Evolutionary conservation across 306 rosid genomes (phyloP).

Genomic region (Alnus rubra): DNA sequence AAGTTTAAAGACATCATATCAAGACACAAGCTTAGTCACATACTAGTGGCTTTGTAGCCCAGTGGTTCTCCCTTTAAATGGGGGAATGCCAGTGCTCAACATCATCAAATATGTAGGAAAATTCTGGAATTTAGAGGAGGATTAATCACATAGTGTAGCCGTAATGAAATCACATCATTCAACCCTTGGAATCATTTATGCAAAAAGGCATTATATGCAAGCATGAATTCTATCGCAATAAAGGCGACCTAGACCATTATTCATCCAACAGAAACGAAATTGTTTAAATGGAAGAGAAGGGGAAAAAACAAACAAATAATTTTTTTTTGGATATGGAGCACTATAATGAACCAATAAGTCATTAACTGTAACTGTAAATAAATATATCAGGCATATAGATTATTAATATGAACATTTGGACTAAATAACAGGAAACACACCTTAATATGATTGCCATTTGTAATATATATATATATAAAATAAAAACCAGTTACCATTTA

Average conservation of each 20-base stretch:
- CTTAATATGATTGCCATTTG: slow-evolving; percentile 79
- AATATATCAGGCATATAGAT: slow-evolving; percentile 5
- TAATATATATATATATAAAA: slow-evolving; percentile 32
- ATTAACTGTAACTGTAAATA: slow-evolving; percentile 8
- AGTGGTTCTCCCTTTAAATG: background rate
- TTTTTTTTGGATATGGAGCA: background rate
- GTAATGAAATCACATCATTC: slow-evolving; percentile 15
- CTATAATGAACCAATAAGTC: background rate
- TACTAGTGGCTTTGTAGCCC: background rate
- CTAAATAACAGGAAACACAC: slow-evolving; percentile 30
- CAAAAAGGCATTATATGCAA: background rate
- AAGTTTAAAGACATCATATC: background rate
- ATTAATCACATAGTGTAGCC: background rate
- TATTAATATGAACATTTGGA: background rate
- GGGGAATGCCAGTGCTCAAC: background rate
- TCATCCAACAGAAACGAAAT: slow-evolving; percentile 5
- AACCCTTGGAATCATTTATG: slow-evolving; percentile 14
- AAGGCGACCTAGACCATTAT: slow-evolving; percentile 18
- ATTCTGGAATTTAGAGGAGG: background rate
- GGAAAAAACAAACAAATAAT: background rate
- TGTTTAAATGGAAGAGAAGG: background rate
- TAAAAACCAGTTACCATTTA: too few species aligned
- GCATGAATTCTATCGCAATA: slow-evolving; percentile 1
- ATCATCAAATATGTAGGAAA: background rate
- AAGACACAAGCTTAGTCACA: background rate